These are phyloP conservation scores for Pseudogymnoascus verrucosus DNA, from an alignment of 2,329 filamentous ascomycete species.

Conservation along the genomic window DNA sequence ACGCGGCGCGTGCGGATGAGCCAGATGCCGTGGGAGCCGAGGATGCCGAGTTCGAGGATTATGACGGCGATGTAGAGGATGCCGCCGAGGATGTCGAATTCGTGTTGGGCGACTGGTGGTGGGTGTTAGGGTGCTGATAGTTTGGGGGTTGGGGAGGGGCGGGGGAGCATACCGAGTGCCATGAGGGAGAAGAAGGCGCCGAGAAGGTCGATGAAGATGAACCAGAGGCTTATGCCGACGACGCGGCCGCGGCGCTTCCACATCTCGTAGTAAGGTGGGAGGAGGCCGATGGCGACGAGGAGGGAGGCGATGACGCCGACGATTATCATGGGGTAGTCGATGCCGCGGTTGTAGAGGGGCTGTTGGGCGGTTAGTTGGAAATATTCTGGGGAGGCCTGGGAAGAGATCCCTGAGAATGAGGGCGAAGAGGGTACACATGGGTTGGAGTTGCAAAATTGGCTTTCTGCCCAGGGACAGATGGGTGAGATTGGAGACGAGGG, in stretches of 20 bases:
- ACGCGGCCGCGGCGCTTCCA: conserved; percentile 54
- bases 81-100: conserved; percentile 53
- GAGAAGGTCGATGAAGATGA: conserved; percentile 50
- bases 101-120: conserved; percentile 47
- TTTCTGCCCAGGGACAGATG: conserved; percentile 9
- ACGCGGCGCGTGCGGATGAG: conserved; percentile 45
- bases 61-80: conserved; percentile 50
- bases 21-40: conserved; percentile 52
- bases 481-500: neutral
- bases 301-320: conserved; percentile 52
- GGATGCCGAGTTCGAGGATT: conserved; percentile 51
- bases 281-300: conserved; percentile 46
- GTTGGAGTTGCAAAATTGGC: neutral
- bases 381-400: conserved; percentile 1
- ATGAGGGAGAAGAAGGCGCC: conserved; percentile 58
- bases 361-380: conserved; percentile 19
- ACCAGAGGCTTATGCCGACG: conserved; percentile 51
- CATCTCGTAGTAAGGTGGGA: conserved; percentile 54
- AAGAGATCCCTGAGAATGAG: neutral
- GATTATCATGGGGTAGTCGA: conserved; percentile 44
- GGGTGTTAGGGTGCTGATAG: conserved; percentile 11
- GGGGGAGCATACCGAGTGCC: conserved; percentile 41
- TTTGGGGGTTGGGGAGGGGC: neutral
- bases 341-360: conserved; percentile 46
- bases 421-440: neutral